Evolutionary conservation across 2,329 filamentous ascomycete genomes (phyloP).

Genomic region (Hymenoscyphus albidus): DNA sequence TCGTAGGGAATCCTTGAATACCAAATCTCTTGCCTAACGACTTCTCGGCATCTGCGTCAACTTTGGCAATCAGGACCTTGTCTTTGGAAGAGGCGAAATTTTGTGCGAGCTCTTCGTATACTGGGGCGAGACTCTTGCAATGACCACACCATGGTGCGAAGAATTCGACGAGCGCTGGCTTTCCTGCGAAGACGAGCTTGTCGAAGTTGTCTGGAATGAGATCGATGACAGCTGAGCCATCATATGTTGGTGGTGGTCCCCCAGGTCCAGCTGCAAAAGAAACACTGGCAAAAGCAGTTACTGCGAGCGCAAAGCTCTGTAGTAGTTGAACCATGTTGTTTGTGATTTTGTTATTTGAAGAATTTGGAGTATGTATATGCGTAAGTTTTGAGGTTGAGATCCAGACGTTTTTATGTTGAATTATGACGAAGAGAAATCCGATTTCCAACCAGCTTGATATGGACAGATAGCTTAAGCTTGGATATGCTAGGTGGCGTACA

Average conservation of each 20-base stretch:
- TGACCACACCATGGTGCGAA: slow-evolving; percentile 99
- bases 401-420: neutral
- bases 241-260: slow-evolving; percentile 39
- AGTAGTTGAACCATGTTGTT: slow-evolving; percentile 40
- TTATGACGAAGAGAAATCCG: slow-evolving; percentile 8
- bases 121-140: slow-evolving; percentile 94
- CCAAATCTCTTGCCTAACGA: slow-evolving; percentile 80
- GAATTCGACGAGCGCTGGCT: slow-evolving; percentile 95
- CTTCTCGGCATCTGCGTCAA: slow-evolving; percentile 89
- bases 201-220: slow-evolving; percentile 91
- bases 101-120: slow-evolving; percentile 85
- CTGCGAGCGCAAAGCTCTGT: slow-evolving; percentile 57
- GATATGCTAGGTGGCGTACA: neutral
- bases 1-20: slow-evolving; percentile 89
- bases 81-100: slow-evolving; percentile 67
- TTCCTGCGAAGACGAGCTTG: slow-evolving; percentile 81
- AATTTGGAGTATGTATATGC: neutral
- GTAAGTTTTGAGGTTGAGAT: neutral
- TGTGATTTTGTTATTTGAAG: slow-evolving; percentile 7
- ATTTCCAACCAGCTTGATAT: slow-evolving; percentile 23
- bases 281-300: slow-evolving; percentile 43
- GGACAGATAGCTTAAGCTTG: slow-evolving; percentile 14
- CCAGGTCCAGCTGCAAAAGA: slow-evolving; percentile 43
- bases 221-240: slow-evolving; percentile 82
- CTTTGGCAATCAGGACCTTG: slow-evolving; percentile 85